These are phyloP conservation scores for Mycena citricolor DNA, from an alignment of 1,284 basidiomycete species.

Conservation along the genomic window DNA sequence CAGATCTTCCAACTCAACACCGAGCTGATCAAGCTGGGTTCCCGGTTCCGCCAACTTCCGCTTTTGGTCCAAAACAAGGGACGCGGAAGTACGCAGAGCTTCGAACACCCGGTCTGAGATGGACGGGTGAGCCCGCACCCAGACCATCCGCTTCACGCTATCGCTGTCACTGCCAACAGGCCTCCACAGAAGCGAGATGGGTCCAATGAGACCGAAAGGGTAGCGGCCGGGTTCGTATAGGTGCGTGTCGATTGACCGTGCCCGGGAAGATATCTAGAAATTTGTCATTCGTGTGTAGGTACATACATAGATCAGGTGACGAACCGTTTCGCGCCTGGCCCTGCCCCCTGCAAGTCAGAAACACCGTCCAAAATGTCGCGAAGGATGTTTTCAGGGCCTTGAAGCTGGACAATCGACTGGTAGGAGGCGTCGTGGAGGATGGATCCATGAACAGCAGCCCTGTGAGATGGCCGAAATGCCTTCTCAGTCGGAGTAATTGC, in stretches of 20 bases:
- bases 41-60: constrained; percentile 30
- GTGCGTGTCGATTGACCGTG: constrained; percentile 57
- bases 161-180: constrained; percentile 28
- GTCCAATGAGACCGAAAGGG: constrained; percentile 71
- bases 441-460: constrained; percentile 79
- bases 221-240: constrained; percentile 65
- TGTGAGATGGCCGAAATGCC: constrained; percentile 83
- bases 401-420: constrained; percentile 70
- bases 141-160: constrained; percentile 47
- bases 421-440: constrained; percentile 91
- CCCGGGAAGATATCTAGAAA: constrained; percentile 54
- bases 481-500: constrained; percentile 87
- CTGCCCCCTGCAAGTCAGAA: constrained; percentile 61
- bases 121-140: constrained; percentile 80
- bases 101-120: constrained; percentile 57
- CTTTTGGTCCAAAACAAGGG: constrained; percentile 44
- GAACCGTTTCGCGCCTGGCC: constrained; percentile 59
- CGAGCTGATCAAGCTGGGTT: constrained; percentile 31
- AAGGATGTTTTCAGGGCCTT: constrained; percentile 59
- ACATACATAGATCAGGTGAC: no score
- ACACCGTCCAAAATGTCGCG: constrained; percentile 52
- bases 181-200: constrained; percentile 75
- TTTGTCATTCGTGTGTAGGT: neutral
- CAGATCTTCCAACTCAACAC: constrained; percentile 69
- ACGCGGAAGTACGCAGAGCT: constrained; percentile 52